Evolutionary conservation across 2,329 filamentous ascomycete species (phyloP).

Genomic region (Ascochyta viciae-villosae): DNA sequence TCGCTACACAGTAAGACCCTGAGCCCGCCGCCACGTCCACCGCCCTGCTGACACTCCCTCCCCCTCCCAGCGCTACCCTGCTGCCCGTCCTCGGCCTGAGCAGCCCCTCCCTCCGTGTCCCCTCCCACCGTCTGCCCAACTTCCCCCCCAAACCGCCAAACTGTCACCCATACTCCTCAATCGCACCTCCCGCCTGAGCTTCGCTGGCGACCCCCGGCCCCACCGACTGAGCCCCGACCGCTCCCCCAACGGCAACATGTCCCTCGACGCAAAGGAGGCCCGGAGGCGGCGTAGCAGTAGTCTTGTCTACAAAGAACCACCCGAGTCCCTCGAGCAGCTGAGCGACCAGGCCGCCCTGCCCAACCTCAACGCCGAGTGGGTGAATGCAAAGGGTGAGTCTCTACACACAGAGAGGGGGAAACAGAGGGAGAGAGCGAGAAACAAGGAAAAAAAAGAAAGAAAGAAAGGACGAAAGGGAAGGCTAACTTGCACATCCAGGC

Average conservation of each 20-base stretch:
- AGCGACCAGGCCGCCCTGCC: conserved; percentile 94
- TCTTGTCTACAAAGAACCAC: conserved; percentile 96
- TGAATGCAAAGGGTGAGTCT: conserved; percentile 92
- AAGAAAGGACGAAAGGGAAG: too few relatives aligned
- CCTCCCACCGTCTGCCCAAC: neutral
- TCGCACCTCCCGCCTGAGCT: conserved; percentile 79
- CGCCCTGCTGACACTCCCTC: neutral
- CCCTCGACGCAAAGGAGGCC: conserved; percentile 61
- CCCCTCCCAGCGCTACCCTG: neutral
- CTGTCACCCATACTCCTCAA: conserved; percentile 92
- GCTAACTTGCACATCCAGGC: conserved; percentile 61
- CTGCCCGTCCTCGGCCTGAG: conserved; percentile 8
- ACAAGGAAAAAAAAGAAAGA: too few relatives aligned
- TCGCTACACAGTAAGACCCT: conserved; percentile 36
- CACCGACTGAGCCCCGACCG: conserved; percentile 39
- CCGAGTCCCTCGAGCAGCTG: conserved; percentile 95
- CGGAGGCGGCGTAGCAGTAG: conserved; percentile 95
- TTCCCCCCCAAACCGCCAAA: conserved; percentile 78
- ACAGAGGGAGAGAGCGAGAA: too few relatives aligned
- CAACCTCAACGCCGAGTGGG: conserved; percentile 98
- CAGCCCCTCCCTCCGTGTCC: conserved; percentile 3
- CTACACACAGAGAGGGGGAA: neutral
- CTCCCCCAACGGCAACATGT: conserved; percentile 41
- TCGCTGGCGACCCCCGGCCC: conserved; percentile 77
- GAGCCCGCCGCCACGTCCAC: conserved; percentile 16